A percentile compares a stretch with the other conserved stretches of the same genome.
phyloP scores from a whole-genome alignment of 257 asterid genomes.

The Solanum piurae region DNA sequence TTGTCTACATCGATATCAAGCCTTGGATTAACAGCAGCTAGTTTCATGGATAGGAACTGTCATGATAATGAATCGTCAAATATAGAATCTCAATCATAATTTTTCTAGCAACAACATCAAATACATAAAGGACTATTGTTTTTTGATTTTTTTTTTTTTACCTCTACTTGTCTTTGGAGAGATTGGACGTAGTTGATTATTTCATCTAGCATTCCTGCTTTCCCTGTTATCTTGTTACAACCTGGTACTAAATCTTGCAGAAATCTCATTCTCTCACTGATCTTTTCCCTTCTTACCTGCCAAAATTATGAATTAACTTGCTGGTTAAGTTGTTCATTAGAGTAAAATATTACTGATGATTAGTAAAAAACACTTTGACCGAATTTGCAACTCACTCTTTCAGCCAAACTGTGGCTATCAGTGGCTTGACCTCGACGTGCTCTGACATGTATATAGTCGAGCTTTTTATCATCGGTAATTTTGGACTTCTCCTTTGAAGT shows the following conservation, averaged over 20 bases:
- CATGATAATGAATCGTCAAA: background rate
- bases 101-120: background rate
- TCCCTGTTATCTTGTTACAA: slow-evolving; percentile 81
- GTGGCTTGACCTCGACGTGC: slow-evolving; percentile 98
- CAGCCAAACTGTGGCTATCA: slow-evolving; percentile 96
- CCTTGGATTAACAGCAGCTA: slow-evolving; percentile 61
- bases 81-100: background rate
- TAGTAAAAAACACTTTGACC: background rate
- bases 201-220: slow-evolving; percentile 94
- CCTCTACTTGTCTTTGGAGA: slow-evolving; percentile 97
- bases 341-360: background rate
- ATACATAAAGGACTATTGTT: background rate
- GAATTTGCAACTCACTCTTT: slow-evolving; percentile 50
- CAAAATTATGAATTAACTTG: background rate
- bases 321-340: background rate
- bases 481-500: slow-evolving; percentile 30
- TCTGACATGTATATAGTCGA: slow-evolving; percentile 83
- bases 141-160: background rate
- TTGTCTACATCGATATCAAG: slow-evolving; percentile 48
- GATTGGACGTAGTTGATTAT: slow-evolving; percentile 91
- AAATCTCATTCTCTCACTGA: slow-evolving; percentile 85
- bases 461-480: slow-evolving; percentile 45
- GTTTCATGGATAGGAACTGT: slow-evolving; percentile 93
- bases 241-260: slow-evolving; percentile 92
- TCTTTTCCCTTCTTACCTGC: slow-evolving; percentile 89